Conservation (phyloP, 2,329 filamentous ascomycete genomes). For the Trichoderma sp. region DNA sequence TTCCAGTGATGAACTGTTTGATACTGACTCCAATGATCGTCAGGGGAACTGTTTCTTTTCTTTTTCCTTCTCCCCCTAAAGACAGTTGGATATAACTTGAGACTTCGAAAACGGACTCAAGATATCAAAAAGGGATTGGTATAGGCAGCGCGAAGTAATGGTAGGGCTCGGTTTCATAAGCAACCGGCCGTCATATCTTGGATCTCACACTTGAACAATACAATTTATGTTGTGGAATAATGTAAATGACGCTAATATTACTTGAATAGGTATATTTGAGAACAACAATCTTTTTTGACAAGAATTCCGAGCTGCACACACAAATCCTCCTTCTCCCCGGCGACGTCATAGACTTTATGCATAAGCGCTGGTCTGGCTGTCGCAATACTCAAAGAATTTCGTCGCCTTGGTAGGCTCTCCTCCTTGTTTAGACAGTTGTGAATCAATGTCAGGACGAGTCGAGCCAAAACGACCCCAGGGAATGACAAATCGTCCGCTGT, state of each 20-base stretch:
- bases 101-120: background rate
- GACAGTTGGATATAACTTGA: background rate
- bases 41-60: background rate
- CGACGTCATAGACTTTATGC: background rate
- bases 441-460: conserved; percentile 12
- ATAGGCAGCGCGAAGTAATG: background rate
- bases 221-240: background rate
- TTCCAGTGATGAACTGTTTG: background rate
- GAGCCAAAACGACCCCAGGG: conserved; percentile 19
- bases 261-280: background rate
- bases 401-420: background rate
- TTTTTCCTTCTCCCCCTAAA: background rate
- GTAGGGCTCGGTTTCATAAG: background rate
- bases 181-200: no score
- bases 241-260: background rate
- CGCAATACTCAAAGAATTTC: conserved; percentile 19
- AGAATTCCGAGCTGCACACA: background rate
- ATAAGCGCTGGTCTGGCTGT: conserved; percentile 3
- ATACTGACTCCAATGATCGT: background rate
- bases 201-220: background rate
- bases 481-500: conserved; percentile 18
- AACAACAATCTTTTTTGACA: background rate
- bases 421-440: background rate
- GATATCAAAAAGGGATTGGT: no score
- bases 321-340: background rate